Conservation (phyloP, 306 rosid genomes). For the Medicago lupulina region DNA sequence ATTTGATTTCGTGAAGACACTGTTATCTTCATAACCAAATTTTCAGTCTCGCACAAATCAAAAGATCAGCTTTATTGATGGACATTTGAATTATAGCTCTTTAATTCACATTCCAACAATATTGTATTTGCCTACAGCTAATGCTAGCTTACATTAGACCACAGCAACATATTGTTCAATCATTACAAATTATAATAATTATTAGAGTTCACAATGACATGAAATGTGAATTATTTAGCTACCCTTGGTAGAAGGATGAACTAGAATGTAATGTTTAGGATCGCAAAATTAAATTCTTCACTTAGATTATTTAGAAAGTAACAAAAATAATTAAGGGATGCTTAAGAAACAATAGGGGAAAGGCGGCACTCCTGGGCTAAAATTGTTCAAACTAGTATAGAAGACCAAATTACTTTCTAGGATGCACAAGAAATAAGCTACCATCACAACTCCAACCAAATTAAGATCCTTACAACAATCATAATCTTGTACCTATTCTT, state of each 20-base stretch:
- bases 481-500: constrained; percentile 2
- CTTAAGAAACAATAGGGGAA: neutral
- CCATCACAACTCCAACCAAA: neutral
- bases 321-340: constrained; percentile 3
- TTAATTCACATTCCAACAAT: constrained; percentile 1
- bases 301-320: neutral
- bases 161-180: neutral
- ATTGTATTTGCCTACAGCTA: neutral
- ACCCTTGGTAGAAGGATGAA: neutral
- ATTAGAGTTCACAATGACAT: neutral
- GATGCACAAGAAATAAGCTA: neutral
- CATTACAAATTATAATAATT: constrained; percentile 5
- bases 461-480: neutral
- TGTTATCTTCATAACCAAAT: neutral
- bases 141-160: neutral
- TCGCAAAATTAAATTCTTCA: neutral
- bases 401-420: neutral
- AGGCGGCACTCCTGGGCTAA: neutral
- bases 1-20: constrained; percentile 19
- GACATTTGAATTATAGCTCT: constrained; percentile 2
- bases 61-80: neutral
- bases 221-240: no score
- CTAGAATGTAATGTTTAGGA: neutral
- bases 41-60: neutral
- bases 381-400: neutral